A percentile compares a stretch with the other conserved stretches of the same genome.
Evolutionary conservation across 2,329 filamentous ascomycete species (phyloP).

Genomic region (Sodiomyces alkalinus): DNA sequence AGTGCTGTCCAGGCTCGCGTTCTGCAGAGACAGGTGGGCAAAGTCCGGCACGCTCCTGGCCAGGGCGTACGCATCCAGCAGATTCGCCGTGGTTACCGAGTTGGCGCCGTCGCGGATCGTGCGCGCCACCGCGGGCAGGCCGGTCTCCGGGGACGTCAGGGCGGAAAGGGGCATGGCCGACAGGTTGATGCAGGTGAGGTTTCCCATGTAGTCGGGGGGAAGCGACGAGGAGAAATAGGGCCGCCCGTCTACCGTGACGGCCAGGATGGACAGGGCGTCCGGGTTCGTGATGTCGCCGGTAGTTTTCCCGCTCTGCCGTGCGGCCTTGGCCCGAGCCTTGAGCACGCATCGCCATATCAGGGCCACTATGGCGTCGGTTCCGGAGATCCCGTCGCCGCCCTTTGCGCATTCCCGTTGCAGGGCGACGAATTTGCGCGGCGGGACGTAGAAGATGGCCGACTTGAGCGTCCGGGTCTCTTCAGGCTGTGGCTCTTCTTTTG

Average conservation of each 20-base stretch:
- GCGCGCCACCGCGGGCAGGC: conserved; percentile 11
- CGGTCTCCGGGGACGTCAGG: conserved; percentile 14
- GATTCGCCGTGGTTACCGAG: conserved; percentile 11
- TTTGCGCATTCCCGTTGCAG: not conserved
- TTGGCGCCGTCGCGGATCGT: conserved; percentile 11
- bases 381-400: not conserved
- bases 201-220: conserved; percentile 15
- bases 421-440: conserved; percentile 1
- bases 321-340: too few species aligned
- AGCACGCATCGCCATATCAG: not conserved
- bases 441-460: conserved; percentile 3
- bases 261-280: conserved; percentile 17
- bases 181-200: conserved; percentile 13
- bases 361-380: not conserved
- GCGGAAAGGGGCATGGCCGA: conserved; percentile 10
- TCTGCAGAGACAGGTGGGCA: conserved; percentile 7
- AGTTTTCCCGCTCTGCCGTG: too few species aligned
- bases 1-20: conserved; percentile 13
- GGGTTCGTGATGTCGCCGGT: too few species aligned
- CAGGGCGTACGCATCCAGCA: conserved; percentile 15
- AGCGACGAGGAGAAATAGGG: conserved; percentile 15
- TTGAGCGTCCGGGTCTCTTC: too few species aligned
- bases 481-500: too few species aligned
- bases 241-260: conserved; percentile 16
- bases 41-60: conserved; percentile 13